Base-by-base conservation (phyloP, 1,284 basidiomycete genomes). In the Bjerkandera adusta region DNA sequence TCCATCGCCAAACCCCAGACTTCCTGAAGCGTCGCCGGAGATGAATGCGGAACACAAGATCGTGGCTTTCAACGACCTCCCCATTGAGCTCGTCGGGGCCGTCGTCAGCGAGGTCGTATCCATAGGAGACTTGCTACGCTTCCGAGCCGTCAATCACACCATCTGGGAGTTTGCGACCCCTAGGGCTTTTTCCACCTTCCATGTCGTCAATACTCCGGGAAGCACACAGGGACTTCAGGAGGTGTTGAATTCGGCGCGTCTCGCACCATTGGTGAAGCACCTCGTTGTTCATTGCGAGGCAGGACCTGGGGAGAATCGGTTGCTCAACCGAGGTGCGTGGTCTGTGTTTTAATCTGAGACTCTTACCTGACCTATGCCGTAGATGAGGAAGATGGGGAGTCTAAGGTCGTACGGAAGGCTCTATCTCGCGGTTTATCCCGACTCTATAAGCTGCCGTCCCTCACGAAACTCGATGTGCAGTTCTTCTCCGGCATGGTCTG, bases 91-190 rank as follows among this genome's bases (percentile, higher is more conserved):
- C 7, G 42, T 57, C 12, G 51, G 45, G 13, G 49, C 52, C 3
- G 33, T 57, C 24, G 47, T 54, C 1, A 45, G 47, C 35, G 45
- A 48, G 12, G 49, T 57, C 21, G 16, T 36, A 13, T 36, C 43
- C 18, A 39, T 45, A n/a, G 22, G 34, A 7, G 50, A 45, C 21
- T 45, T 57, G 5, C 50, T 51, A 5, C 40, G 25, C 20, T 45
- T 57, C 5, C 52, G 56, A 11, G 47, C 25, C 5, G 52, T 52
- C 18, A 45, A 52, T 29, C 46, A 43, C 42, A 55, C 50, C 6
- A 52, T 55, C 34, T 51, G 36, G 27, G 40, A 22, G 4, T 43
- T 52, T 21, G 50, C 54, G 3, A 57, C 56, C 8, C 53, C 54
- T 3, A 24, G 33, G 20, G 54, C 52, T 3, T 57, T 57, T 30